Percentiles rank a stretch among this genome's conserved stretches.
These are phyloP conservation scores for Flaveria bidentis DNA, from an alignment of 129 eudicot genomes.

Conservation along the genomic window DNA sequence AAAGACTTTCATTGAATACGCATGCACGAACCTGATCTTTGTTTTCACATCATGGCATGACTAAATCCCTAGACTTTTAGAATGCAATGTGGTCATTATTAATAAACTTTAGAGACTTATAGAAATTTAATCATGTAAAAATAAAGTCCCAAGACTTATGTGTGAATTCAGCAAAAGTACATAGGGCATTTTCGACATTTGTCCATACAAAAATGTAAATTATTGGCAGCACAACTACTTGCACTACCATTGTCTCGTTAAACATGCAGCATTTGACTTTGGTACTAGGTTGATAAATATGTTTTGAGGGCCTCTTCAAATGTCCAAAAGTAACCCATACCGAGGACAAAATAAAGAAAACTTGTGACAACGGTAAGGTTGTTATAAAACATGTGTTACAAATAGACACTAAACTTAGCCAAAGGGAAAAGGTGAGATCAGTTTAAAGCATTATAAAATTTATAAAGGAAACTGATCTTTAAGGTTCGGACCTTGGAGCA, in stretches of 20 bases:
- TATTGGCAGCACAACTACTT: neutral
- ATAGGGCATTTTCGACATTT: neutral
- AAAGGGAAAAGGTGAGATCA: slow-evolving; percentile 1
- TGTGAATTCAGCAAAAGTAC: neutral
- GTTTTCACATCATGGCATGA: neutral
- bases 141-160: neutral
- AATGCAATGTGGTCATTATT: neutral
- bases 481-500: too few species aligned
- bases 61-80: neutral
- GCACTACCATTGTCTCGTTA: neutral
- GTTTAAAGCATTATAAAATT: slow-evolving; percentile 2
- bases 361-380: too few species aligned
- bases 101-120: neutral
- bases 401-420: neutral
- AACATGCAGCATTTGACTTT: slow-evolving; percentile 15
- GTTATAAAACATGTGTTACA: too few species aligned
- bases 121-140: neutral
- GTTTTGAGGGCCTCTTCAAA: neutral
- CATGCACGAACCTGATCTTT: neutral
- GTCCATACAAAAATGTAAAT: slow-evolving; percentile 1
- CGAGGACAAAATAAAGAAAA: neutral
- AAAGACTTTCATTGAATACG: neutral
- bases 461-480: slow-evolving; percentile 20
- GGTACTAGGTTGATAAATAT: neutral
- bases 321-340: slow-evolving; percentile 3